Base-by-base conservation (phyloP, 768 basidiomycete genomes). In the Gloeostereum incarnatum region DNA sequence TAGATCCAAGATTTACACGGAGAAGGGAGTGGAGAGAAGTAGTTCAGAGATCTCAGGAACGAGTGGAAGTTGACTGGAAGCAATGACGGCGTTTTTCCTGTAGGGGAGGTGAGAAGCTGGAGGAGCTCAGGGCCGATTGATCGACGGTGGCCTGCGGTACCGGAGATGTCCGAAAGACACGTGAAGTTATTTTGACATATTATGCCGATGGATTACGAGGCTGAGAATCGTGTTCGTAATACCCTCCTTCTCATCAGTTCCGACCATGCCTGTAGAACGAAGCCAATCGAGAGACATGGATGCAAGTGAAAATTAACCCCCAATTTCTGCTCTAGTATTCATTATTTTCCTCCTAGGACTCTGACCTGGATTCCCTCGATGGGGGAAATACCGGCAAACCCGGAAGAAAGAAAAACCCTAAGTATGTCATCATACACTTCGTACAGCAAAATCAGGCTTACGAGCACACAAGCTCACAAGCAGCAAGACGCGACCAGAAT, bases 361-460 rank as follows among this genome's bases (percentile, higher is more conserved):
- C 81, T n/a, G 85, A 86, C 45, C 51, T 63, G 25, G 81, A 78
- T 16, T 84, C 78, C 23, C 69, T 57, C 19, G 67, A 66, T 26
- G 49, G 42, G 8, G 42, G 57, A n/a, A 61, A 56, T 44, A 56
- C 52, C 25, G 70, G 70, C 18, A 82, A 79, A 53, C 81, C 86
- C 23, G 86, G 86, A 11, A 68, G 86, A 44, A 89, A 89, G 77
- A 89, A 88, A 68, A 90, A 90, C 51, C 86, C 87, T 48, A 89
- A 89, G 87, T 85, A 48, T 43, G 73, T 60, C 34, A 42, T 48
- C 17, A n/a, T 36, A 20, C 16, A 16, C 26, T 30, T 40, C 29
- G 21, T 30, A 24, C 30, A 22, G 24, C 11, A n/a, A 29, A 33
- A 31, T 44, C 26, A 44, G 36, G 26, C 38, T 45, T 44, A 46